These are phyloP conservation scores for Cladophialophora chaetospira DNA, from an alignment of 2,329 filamentous ascomycete genomes.

Conservation along the genomic window DNA sequence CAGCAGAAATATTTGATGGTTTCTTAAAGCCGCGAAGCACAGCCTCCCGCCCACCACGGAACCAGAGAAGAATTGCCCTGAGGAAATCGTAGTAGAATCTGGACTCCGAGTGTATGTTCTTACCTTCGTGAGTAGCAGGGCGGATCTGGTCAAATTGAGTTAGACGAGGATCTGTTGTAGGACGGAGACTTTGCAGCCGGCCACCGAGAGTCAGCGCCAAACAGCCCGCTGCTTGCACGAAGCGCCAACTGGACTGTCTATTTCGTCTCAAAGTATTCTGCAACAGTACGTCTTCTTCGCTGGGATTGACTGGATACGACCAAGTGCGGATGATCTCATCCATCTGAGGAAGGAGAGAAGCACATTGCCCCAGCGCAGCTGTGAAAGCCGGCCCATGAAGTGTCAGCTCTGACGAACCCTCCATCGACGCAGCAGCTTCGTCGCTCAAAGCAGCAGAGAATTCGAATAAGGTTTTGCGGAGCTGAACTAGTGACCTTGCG, in stretches of 20 bases:
- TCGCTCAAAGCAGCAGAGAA: constrained; percentile 40
- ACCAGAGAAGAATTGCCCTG: constrained; percentile 64
- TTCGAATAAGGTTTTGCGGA: constrained; percentile 59
- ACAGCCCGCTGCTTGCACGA: constrained; percentile 64
- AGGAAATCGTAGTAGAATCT: constrained; percentile 67
- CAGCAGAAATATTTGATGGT: constrained; percentile 43
- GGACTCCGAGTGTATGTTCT: constrained; percentile 40
- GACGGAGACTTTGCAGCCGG: constrained; percentile 48
- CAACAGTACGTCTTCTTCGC: constrained; percentile 52
- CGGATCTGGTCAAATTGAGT: constrained; percentile 53
- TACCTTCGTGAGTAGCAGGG: constrained; percentile 47
- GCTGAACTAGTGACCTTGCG: constrained; percentile 56
- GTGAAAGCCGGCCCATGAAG: constrained; percentile 45
- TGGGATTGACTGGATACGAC: constrained; percentile 62
- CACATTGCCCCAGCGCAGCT: constrained; percentile 46
- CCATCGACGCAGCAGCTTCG: constrained; percentile 37
- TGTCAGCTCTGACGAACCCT: constrained; percentile 35
- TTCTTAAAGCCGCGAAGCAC: constrained; percentile 60
- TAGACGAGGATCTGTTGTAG: constrained; percentile 42
- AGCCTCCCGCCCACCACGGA: constrained; percentile 59
- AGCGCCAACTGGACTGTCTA: constrained; percentile 59
- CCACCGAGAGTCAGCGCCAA: constrained; percentile 60
- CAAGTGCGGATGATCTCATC: constrained; percentile 57
- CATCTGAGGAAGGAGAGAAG: constrained; percentile 57
- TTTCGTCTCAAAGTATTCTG: constrained; percentile 60